phyloP scores from a whole-genome alignment of 805 yeast species.

The Schizosaccharomyces osmophilus region DNA sequence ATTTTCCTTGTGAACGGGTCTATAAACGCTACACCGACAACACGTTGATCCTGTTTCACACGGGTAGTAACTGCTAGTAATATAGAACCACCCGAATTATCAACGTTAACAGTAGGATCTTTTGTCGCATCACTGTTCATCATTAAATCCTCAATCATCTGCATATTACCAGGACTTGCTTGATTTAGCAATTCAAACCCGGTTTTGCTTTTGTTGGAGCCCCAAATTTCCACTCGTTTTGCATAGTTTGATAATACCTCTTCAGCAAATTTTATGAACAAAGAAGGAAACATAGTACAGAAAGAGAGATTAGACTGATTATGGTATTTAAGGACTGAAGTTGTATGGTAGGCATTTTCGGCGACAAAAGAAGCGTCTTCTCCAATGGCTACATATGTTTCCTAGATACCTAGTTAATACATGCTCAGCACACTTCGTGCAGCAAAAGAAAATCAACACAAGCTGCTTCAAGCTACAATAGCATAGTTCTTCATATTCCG shows the following conservation, averaged over 20 bases:
- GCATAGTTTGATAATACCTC: constrained; percentile 47
- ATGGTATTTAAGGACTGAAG: constrained; percentile 41
- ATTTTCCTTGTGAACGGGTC: constrained; percentile 45
- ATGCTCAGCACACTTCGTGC: constrained; percentile 8
- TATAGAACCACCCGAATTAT: constrained; percentile 17
- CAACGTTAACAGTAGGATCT: constrained; percentile 15
- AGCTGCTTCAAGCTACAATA: too few species aligned
- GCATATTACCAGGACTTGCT: constrained; percentile 83
- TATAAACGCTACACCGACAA: constrained; percentile 55
- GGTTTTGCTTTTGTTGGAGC: constrained; percentile 14
- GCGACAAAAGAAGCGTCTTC: constrained; percentile 67
- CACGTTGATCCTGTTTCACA: constrained; percentile 20
- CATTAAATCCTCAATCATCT: constrained; percentile 45
- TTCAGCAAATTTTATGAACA: constrained; percentile 38
- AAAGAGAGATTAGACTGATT: constrained; percentile 28
- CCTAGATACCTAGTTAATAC: constrained; percentile 12
- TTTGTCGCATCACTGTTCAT: constrained; percentile 13
- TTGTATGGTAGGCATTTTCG: constrained; percentile 60
- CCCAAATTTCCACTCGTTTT: constrained; percentile 58
- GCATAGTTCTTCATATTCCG: too few species aligned
- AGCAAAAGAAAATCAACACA: too few species aligned
- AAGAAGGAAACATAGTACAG: constrained; percentile 56
- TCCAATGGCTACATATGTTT: constrained; percentile 51
- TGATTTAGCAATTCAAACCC: constrained; percentile 30
- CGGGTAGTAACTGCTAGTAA: constrained; percentile 28